Percentiles rank a stretch among this genome's conserved stretches.
These are phyloP conservation scores for Dissophora ornata DNA, from an alignment of 192 early-diverging fungal species.

Conservation along the genomic window DNA sequence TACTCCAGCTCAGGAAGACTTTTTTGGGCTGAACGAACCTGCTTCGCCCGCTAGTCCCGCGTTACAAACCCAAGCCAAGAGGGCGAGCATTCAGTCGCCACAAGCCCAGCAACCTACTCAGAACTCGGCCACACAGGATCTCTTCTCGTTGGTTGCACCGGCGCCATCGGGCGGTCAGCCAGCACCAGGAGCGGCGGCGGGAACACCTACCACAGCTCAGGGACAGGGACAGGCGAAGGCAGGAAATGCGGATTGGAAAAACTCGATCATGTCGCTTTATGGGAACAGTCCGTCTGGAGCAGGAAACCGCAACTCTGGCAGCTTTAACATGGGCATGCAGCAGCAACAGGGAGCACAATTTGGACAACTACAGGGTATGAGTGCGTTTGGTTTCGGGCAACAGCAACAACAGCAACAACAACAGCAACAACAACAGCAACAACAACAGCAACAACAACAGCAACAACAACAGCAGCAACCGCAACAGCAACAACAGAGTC, in stretches of 20 bases:
- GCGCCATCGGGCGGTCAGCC: neutral
- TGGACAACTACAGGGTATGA: slow-evolving; percentile 26
- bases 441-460: slow-evolving; percentile 11
- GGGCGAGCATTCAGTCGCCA: slow-evolving; percentile 5
- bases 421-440: slow-evolving; percentile 11
- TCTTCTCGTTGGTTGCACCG: slow-evolving; percentile 28
- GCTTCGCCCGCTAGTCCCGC: neutral
- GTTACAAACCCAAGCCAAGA: slow-evolving; percentile 6
- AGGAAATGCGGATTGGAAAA: slow-evolving; percentile 41
- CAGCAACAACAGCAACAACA: slow-evolving; percentile 12
- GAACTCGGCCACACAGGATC: slow-evolving; percentile 25
- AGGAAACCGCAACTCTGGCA: slow-evolving; percentile 19
- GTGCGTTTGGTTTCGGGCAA: slow-evolving; percentile 25
- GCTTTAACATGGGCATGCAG: slow-evolving; percentile 11
- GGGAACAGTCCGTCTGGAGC: slow-evolving; percentile 29
- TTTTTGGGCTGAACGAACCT: slow-evolving; percentile 45
- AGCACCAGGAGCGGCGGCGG: too few relatives aligned
- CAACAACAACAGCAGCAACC: slow-evolving; percentile 10
- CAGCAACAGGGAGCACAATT: slow-evolving; percentile 13
- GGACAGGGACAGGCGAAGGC: slow-evolving; percentile 2
- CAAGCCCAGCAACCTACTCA: slow-evolving; percentile 3
- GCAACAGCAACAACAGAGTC: slow-evolving; percentile 7
- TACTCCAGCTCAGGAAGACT: slow-evolving; percentile 19
- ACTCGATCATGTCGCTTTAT: slow-evolving; percentile 49
- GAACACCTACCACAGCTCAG: too few relatives aligned